phyloP scores from a whole-genome alignment of 306 rosid genomes.

The Prunus dulcis region DNA sequence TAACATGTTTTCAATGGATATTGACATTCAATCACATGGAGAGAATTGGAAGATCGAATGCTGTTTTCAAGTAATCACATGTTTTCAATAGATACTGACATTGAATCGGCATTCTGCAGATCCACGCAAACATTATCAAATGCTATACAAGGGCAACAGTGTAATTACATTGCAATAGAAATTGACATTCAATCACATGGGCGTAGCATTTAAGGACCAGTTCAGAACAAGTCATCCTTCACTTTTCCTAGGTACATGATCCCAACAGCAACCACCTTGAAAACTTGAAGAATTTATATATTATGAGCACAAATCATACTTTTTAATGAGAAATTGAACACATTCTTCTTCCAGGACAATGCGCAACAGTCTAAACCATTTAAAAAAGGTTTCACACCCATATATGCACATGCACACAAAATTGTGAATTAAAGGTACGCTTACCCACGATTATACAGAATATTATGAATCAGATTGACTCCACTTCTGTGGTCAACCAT shows the following conservation, averaged over 20 bases:
- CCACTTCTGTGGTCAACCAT: slow-evolving; percentile 87
- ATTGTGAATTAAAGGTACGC: slow-evolving; percentile 24
- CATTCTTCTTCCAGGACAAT: neutral
- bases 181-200: neutral
- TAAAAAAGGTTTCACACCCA: neutral
- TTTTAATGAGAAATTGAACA: neutral
- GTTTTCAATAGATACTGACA: no score
- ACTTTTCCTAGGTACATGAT: neutral
- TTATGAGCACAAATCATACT: neutral
- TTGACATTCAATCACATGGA: no score
- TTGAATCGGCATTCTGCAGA: neutral
- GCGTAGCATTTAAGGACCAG: neutral
- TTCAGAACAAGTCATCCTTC: neutral
- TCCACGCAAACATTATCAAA: no score
- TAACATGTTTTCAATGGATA: neutral
- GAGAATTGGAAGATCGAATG: no score
- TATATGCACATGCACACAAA: neutral
- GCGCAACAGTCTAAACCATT: neutral
- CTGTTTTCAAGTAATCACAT: no score
- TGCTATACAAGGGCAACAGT: neutral
- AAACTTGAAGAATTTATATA: neutral
- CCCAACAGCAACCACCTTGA: neutral
- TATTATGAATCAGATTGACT: slow-evolving; percentile 72
- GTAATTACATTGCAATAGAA: neutral
- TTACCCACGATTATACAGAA: slow-evolving; percentile 84